Evolutionary conservation across 805 yeast genomes (phyloP).

Genomic region (Lipomyces chichibuensis): DNA sequence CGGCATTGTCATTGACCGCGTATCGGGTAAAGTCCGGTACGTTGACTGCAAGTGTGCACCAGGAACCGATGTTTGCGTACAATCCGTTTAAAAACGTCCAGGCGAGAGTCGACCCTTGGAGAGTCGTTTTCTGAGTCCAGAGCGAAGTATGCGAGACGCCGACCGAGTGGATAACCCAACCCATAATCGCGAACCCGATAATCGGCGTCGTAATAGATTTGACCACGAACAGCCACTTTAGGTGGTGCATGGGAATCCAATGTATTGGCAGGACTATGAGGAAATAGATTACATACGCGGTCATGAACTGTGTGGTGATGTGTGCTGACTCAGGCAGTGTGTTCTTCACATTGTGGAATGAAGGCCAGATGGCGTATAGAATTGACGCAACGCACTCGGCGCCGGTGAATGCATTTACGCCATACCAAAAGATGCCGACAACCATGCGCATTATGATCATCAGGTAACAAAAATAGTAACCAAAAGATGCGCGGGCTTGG

Average conservation of each 20-base stretch:
- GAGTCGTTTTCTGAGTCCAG: constrained; percentile 13
- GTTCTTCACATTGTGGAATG: constrained; percentile 47
- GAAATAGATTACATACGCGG: constrained; percentile 83
- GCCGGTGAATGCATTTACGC: constrained; percentile 81
- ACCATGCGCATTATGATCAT: constrained; percentile 55
- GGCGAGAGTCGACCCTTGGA: constrained; percentile 19
- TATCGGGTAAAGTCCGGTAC: constrained; percentile 45
- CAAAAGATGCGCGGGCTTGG: constrained; percentile 51
- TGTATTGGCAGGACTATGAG: constrained; percentile 74
- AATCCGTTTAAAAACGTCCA: constrained; percentile 20
- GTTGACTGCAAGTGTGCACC: constrained; percentile 21
- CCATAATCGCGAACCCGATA: constrained; percentile 78
- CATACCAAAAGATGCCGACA: constrained; percentile 73
- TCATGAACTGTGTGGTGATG: constrained; percentile 54
- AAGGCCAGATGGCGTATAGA: constrained; percentile 73
- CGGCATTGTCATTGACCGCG: constrained; percentile 46
- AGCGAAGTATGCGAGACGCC: neutral
- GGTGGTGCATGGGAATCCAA: constrained; percentile 77
- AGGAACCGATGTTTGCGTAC: constrained; percentile 19
- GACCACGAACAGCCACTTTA: constrained; percentile 80
- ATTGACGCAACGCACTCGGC: constrained; percentile 81
- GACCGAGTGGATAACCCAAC: constrained; percentile 62
- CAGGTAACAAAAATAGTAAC: constrained; percentile 50
- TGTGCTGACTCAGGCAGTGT: constrained; percentile 57
- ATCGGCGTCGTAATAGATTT: constrained; percentile 67